Evolutionary conservation across 495 filamentous ascomycete species (phyloP).

Genomic region (Penicillium chermesinum): DNA sequence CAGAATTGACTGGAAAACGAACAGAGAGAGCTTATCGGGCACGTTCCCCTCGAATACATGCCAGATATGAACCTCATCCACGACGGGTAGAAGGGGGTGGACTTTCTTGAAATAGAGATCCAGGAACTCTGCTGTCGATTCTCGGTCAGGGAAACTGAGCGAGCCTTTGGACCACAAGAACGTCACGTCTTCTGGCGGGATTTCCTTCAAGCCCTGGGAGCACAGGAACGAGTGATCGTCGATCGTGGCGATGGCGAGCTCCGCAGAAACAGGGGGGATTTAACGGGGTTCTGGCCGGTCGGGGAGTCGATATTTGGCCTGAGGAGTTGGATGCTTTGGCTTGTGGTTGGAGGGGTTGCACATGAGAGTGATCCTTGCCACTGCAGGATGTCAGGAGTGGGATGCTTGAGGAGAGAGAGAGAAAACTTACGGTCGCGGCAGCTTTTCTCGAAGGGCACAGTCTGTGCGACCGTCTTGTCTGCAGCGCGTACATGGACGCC

Average conservation of each 20-base stretch:
- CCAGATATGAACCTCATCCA: slow-evolving; percentile 49
- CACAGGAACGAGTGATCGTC: slow-evolving; percentile 37
- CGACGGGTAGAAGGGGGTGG: slow-evolving; percentile 41
- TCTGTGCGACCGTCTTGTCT: slow-evolving; percentile 37
- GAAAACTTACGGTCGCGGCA: slow-evolving; percentile 21
- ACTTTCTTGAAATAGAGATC: slow-evolving; percentile 45
- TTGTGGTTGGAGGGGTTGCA: no score
- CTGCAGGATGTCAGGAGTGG: no score
- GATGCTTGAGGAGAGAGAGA: no score
- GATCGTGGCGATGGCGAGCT: neutral
- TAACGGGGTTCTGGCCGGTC: neutral
- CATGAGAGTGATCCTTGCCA: no score
- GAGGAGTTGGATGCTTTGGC: no score
- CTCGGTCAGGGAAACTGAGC: slow-evolving; percentile 34
- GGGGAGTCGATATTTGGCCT: no score
- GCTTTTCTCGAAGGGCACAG: slow-evolving; percentile 29
- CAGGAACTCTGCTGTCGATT: slow-evolving; percentile 40
- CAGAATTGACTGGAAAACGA: slow-evolving; percentile 45
- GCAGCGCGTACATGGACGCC: slow-evolving; percentile 47
- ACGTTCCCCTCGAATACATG: slow-evolving; percentile 23
- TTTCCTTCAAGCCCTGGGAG: slow-evolving; percentile 24
- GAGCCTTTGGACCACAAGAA: slow-evolving; percentile 41
- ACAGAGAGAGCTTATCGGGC: slow-evolving; percentile 34
- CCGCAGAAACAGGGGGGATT: neutral
- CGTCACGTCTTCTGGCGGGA: slow-evolving; percentile 40